Conservation (phyloP, 2,329 filamentous ascomycete genomes). For the Fusarium zealandicum region DNA sequence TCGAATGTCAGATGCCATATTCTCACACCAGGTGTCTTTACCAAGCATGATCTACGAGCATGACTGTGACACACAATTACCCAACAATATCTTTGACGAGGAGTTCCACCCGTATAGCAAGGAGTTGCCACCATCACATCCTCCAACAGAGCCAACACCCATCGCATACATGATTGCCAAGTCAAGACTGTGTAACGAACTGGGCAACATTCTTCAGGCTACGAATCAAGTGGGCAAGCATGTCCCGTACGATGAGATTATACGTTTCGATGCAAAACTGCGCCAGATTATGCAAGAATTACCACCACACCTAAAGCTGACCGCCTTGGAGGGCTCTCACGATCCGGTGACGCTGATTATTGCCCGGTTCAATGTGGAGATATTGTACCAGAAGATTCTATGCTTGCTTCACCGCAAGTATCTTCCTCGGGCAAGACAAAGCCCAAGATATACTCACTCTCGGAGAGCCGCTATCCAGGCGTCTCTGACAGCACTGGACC, state of each 20-base stretch:
- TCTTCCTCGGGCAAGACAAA: conserved; percentile 77
- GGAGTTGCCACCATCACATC: conserved; percentile 70
- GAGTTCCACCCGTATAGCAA: conserved; percentile 76
- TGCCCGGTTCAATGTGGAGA: conserved; percentile 83
- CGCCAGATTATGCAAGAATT: conserved; percentile 70
- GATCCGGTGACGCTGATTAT: conserved; percentile 87
- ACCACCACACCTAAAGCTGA: conserved; percentile 80
- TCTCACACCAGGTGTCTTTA: conserved; percentile 76
- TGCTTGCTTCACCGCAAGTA: conserved; percentile 91
- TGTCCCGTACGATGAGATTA: conserved; percentile 69
- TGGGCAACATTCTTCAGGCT: conserved; percentile 75
- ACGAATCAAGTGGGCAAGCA: conserved; percentile 63
- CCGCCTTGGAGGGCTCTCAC: conserved; percentile 74
- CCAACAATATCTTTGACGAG: conserved; percentile 82
- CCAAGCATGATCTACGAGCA: conserved; percentile 75
- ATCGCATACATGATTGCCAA: conserved; percentile 83
- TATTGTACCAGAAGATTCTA: conserved; percentile 87
- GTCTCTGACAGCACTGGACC: conserved; percentile 79
- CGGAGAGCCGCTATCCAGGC: conserved; percentile 85
- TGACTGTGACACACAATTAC: conserved; percentile 77
- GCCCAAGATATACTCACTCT: conserved; percentile 83
- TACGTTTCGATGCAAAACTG: conserved; percentile 67
- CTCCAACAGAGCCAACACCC: conserved; percentile 74
- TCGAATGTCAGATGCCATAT: conserved; percentile 75
- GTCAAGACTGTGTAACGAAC: conserved; percentile 69